These are phyloP conservation scores for Oropetium thomaeum DNA, from an alignment of 176 grass and related monocot genomes.

Conservation along the genomic window DNA sequence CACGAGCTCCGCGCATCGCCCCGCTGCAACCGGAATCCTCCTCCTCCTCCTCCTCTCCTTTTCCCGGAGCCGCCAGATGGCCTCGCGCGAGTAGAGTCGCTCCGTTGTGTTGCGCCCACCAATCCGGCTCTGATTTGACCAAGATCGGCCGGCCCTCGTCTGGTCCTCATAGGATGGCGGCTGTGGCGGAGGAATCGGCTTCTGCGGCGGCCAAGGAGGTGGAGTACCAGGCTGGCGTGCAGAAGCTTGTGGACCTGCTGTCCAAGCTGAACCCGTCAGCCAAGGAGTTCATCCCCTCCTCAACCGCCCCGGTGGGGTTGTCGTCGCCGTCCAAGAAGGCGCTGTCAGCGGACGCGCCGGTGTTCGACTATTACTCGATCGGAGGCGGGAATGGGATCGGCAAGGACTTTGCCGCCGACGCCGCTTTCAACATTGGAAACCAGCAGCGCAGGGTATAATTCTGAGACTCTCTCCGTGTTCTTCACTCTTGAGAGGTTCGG, in stretches of 20 bases:
- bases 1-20: constrained; percentile 6
- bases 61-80: not conserved
- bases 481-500: not conserved
- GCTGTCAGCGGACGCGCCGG: constrained; percentile 68
- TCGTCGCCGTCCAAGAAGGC: constrained; percentile 33
- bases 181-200: constrained; percentile 55
- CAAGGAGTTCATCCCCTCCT: constrained; percentile 84
- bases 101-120: not conserved
- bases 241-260: constrained; percentile 81
- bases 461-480: not conserved
- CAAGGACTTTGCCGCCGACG: constrained; percentile 49
- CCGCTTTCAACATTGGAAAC: constrained; percentile 8
- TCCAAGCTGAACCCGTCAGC: constrained; percentile 87
- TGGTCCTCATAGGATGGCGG: constrained; percentile 52
- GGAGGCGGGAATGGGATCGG: not conserved
- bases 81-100: constrained; percentile 25
- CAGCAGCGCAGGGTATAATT: constrained; percentile 54
- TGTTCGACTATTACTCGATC: constrained; percentile 46
- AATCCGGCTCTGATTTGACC: constrained; percentile 35
- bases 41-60: not conserved
- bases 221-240: constrained; percentile 63
- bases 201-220: constrained; percentile 34
- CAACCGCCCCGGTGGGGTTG: not conserved
- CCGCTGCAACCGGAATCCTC: constrained; percentile 8
- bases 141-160: not conserved